A percentile compares a stretch with the other conserved stretches of the same genome.
Conservation (phyloP, 257 asterid genomes). For the Gentiana macrophylla region DNA sequence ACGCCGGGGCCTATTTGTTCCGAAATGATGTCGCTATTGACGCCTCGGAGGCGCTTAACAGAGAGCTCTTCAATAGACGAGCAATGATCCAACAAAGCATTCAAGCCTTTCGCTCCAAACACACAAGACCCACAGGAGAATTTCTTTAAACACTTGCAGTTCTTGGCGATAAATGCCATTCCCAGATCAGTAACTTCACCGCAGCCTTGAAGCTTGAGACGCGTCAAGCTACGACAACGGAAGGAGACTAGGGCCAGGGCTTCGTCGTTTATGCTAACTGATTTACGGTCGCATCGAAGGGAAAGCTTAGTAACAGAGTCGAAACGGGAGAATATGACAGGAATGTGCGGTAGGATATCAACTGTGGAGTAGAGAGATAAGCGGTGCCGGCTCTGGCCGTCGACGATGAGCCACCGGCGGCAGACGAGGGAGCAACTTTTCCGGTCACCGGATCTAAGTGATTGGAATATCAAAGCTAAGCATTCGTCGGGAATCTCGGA, state of each 20-base stretch:
- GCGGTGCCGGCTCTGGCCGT: constrained; percentile 72
- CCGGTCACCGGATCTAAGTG: constrained; percentile 57
- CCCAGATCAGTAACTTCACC: constrained; percentile 64
- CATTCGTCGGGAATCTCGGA: no score
- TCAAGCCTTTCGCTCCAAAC: constrained; percentile 84
- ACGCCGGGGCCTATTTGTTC: constrained; percentile 65
- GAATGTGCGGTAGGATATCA: constrained; percentile 27
- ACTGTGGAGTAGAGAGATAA: constrained; percentile 41
- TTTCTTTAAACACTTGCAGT: constrained; percentile 50
- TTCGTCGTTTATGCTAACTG: constrained; percentile 49
- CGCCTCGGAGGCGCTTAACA: constrained; percentile 65
- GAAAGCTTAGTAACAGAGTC: constrained; percentile 65
- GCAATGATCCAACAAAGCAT: constrained; percentile 57
- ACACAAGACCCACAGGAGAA: constrained; percentile 67
- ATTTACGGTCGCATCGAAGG: constrained; percentile 65
- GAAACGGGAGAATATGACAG: constrained; percentile 45
- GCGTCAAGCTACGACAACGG: constrained; percentile 43
- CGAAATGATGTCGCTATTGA: constrained; percentile 38
- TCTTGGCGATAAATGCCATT: constrained; percentile 45
- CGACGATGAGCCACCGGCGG: constrained; percentile 57
- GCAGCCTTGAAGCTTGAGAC: constrained; percentile 75
- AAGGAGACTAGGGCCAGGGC: constrained; percentile 38
- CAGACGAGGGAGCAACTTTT: constrained; percentile 56
- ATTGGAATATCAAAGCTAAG: constrained; percentile 53
- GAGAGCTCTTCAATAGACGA: constrained; percentile 58